Conservation (phyloP, 768 basidiomycete species). For the Leucocoprinus birnbaumii region DNA sequence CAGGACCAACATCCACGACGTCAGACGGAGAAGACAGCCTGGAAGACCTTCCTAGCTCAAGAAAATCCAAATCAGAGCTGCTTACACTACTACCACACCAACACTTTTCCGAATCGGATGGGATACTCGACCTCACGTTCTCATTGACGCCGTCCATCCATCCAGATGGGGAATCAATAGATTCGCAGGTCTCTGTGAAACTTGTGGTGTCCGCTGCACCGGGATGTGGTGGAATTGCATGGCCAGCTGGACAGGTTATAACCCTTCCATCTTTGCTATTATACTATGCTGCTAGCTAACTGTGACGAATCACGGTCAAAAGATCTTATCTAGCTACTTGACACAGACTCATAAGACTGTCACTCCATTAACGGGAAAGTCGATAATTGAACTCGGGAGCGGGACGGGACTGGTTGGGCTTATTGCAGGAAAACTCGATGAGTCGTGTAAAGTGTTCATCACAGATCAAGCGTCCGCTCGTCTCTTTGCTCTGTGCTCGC, state of each 20-base stretch:
- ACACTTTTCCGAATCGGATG: slow-evolving; percentile 41
- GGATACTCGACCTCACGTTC: slow-evolving; percentile 46
- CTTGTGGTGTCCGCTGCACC: slow-evolving; percentile 77
- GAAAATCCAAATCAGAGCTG: slow-evolving; percentile 25
- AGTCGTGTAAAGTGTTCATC: slow-evolving; percentile 57
- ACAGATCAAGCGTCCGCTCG: slow-evolving; percentile 87
- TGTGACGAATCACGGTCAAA: slow-evolving; percentile 9
- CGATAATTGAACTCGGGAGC: slow-evolving; percentile 80
- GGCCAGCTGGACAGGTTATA: slow-evolving; percentile 87
- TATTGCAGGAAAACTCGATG: slow-evolving; percentile 67
- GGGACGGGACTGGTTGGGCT: slow-evolving; percentile 95
- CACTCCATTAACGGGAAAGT: slow-evolving; percentile 48
- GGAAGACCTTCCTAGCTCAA: slow-evolving; percentile 21
- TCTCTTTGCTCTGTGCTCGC: slow-evolving; percentile 11
- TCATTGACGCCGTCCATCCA: slow-evolving; percentile 13
- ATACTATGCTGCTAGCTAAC: slow-evolving; percentile 1
- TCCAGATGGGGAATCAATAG: not conserved
- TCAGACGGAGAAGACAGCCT: not conserved
- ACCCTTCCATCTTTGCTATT: slow-evolving; percentile 4
- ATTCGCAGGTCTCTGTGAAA: slow-evolving; percentile 28
- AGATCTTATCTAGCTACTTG: slow-evolving; percentile 83
- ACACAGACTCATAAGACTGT: slow-evolving; percentile 42
- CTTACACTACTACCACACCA: slow-evolving; percentile 50
- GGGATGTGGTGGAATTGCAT: slow-evolving; percentile 89
- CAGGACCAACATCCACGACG: not conserved